Base-by-base conservation (phyloP, 2,329 filamentous ascomycete genomes). In the Xylaria sp. region DNA sequence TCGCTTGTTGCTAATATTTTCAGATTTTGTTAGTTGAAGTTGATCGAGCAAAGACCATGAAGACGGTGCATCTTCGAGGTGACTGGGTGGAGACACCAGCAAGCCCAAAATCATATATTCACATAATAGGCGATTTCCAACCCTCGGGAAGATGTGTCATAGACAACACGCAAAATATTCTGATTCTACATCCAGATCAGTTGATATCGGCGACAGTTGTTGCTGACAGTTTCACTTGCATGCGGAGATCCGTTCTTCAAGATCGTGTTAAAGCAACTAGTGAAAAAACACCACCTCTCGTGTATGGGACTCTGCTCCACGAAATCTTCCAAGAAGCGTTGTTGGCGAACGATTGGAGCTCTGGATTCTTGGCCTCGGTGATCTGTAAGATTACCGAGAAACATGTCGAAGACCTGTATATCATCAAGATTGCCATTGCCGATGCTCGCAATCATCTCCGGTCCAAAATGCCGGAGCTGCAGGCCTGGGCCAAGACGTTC, bases 121-220 rank as follows among this genome's bases (percentile, higher is more conserved):
- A 99, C 74, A 82, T 99, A 61, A 92, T 96, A 66, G 94, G 94
- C 31, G 79, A 86, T 3, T 97, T 96, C 70, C 84, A 89, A 61
- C 69, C 78, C 0, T 83, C 80, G 15, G 91, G 92, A 1, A 87
- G 89, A 74, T 96, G 94, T 74, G 79, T 96, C 49, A 84, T 98
- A 65, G 91, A 96, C 73, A 92, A 98, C 74, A 82, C 85, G 2
- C 84, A 89, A 52, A 92, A 94, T 70, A 90, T 98, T 76, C 80
- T 99, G 53, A 93, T 99, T 60, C 79, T 99, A 14, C 94, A 99
- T 72, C 95, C 95, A 0, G 95, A 99, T 72, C 94, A 98, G 77
- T 85, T 99, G 35, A 90, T 99, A 56, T 98, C 95, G 2, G 91
- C 95, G 2, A 98, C 95, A 0, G 92, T 96, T 4, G 91, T 99